Conservation (phyloP, 768 basidiomycete genomes). For the Hemileccinum rubropunctum region DNA sequence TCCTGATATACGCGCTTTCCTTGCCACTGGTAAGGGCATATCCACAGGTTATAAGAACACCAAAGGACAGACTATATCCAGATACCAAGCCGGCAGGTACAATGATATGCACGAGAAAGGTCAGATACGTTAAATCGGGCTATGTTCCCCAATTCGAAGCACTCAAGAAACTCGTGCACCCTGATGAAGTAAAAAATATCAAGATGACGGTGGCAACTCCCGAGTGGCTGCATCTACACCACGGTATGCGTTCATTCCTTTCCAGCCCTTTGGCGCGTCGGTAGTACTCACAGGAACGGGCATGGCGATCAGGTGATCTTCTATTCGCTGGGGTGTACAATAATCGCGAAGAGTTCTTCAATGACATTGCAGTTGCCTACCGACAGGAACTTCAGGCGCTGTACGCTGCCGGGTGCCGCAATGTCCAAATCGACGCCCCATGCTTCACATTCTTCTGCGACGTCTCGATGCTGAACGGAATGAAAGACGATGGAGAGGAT, state of each 20-base stretch:
- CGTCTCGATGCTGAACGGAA: slow-evolving; percentile 50
- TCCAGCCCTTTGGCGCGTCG: neutral
- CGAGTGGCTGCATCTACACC: slow-evolving; percentile 68
- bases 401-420: slow-evolving; percentile 42
- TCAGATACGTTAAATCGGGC: slow-evolving; percentile 58
- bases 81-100: slow-evolving; percentile 22
- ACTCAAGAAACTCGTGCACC: slow-evolving; percentile 53
- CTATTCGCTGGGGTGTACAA: slow-evolving; percentile 21
- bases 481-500: slow-evolving; percentile 60
- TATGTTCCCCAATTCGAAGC: slow-evolving; percentile 63
- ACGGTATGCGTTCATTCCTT: slow-evolving; percentile 39
- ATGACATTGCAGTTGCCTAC: slow-evolving; percentile 47
- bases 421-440: slow-evolving; percentile 48
- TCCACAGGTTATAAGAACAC: neutral
- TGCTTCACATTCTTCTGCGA: slow-evolving; percentile 63
- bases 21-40: slow-evolving; percentile 12
- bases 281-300: neutral
- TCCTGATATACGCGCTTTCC: slow-evolving; percentile 23
- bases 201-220: slow-evolving; percentile 74
- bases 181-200: slow-evolving; percentile 62
- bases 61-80: neutral
- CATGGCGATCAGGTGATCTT: slow-evolving; percentile 14
- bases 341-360: slow-evolving; percentile 42
- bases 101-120: slow-evolving; percentile 50
- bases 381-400: slow-evolving; percentile 43